phyloP scores from a whole-genome alignment of 495 filamentous ascomycete genomes.

The Pyronema omphalodes region DNA sequence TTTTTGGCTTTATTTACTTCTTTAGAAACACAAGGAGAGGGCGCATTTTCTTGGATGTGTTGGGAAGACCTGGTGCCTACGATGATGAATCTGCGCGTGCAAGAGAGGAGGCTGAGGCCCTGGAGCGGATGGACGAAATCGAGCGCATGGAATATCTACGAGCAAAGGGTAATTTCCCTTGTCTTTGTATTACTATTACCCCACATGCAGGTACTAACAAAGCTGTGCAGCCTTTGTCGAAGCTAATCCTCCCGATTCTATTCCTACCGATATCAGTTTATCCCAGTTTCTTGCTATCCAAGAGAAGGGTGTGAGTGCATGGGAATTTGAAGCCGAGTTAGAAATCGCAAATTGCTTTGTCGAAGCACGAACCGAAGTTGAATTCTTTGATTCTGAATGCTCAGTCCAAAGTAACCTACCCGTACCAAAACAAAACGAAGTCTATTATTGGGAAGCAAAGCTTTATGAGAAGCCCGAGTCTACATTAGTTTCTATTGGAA shows the following conservation, averaged over 20 bases:
- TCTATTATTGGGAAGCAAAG: slow-evolving; percentile 99
- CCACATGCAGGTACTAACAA: slow-evolving; percentile 9
- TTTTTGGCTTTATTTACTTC: slow-evolving; percentile 80
- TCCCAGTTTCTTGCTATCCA: slow-evolving; percentile 97
- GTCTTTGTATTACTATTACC: slow-evolving; percentile 3
- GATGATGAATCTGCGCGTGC: slow-evolving; percentile 90
- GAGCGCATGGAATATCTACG: slow-evolving; percentile 75
- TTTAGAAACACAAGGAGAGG: slow-evolving; percentile 79
- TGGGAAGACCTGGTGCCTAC: slow-evolving; percentile 86
- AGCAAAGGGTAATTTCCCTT: slow-evolving; percentile 60
- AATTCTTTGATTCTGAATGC: slow-evolving; percentile 95
- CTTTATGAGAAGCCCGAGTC: slow-evolving; percentile 90
- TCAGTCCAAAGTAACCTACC: slow-evolving; percentile 94
- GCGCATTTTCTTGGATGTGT: slow-evolving; percentile 80
- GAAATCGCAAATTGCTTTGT: slow-evolving; percentile 99
- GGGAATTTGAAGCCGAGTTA: slow-evolving; percentile 95
- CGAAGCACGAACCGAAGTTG: slow-evolving; percentile 85
- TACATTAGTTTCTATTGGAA: slow-evolving; percentile 68
- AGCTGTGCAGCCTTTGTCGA: slow-evolving; percentile 60
- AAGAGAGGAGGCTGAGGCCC: slow-evolving; percentile 81
- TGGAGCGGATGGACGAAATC: slow-evolving; percentile 92
- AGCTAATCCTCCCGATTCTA: slow-evolving; percentile 85
- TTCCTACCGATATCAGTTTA: slow-evolving; percentile 89
- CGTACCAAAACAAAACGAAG: slow-evolving; percentile 95
- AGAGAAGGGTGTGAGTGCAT: slow-evolving; percentile 95